Base-by-base conservation (phyloP, 192 early-diverging fungal genomes). In the Piromyces finnis region DNA sequence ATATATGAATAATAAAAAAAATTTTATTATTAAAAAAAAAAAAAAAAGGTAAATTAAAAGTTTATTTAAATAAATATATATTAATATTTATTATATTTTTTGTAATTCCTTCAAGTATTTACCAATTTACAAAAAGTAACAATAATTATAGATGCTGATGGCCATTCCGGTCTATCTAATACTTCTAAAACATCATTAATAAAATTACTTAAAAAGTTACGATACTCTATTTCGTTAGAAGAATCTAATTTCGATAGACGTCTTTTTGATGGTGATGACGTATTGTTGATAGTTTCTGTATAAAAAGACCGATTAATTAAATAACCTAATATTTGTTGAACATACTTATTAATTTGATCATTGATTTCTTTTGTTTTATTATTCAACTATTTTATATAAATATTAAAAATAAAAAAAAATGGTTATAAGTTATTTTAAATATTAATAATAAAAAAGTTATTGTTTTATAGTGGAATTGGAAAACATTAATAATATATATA, bases 111-210 rank as follows among this genome's bases (percentile, higher is more conserved):
- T n/a, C n/a, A 32, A 32, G 9, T 6, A 37, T 82, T 81, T 84
- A 94, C 89, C 85, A 95, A 86, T 37, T 88, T 89, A 39, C 89
- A 92, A 68, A 93, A 92, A 15, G 93, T 82, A 29, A 88, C 83
- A 9, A 94, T 79, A 77, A 92, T 88, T 18, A 94, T 81, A 78
- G 95, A 94, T 0, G 96, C 94, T 12, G 87, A 92, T 1, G 96
- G 96, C 96, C 96, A 98, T 51, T 96, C 94, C 5, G 95, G 95
- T 22, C 92, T 91, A 27, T 91, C 89, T 39, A 95, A 84, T 2
- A 95, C 88, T 6, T 83, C 81, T 30, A 95, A 81, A 0, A 93
- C 83, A 84, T 98, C 94, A 18, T 89, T 85, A 29, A 96, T 82
- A 51, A 96, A 84, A 35, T 86, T 84, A 30, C 96, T 94, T 22